phyloP scores from a whole-genome alignment of 2,329 filamentous ascomycete genomes.

The Alternaria sp. region DNA sequence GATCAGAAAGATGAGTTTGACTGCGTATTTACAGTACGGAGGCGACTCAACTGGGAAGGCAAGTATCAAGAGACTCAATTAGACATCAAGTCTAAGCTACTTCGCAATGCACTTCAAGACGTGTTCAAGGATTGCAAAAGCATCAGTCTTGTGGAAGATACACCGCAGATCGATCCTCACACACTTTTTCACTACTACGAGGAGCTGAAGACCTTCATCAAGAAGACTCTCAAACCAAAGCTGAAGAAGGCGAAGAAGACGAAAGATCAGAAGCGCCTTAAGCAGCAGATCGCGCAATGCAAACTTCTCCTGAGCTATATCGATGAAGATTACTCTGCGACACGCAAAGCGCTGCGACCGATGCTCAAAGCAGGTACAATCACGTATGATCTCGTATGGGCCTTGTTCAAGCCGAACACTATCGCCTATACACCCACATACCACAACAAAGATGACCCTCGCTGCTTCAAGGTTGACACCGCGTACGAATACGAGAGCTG shows the following conservation, averaged over 20 bases:
- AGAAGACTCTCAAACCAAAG: constrained; percentile 70
- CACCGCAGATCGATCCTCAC: constrained; percentile 67
- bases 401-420: constrained; percentile 86
- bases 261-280: constrained; percentile 66
- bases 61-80: constrained; percentile 78
- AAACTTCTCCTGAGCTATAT: constrained; percentile 79
- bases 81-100: constrained; percentile 83
- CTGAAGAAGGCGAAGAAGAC: constrained; percentile 67
- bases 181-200: constrained; percentile 72
- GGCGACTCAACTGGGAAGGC: constrained; percentile 84
- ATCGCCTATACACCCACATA: constrained; percentile 81
- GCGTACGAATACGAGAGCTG: constrained; percentile 74
- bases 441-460: constrained; percentile 76
- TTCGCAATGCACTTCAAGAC: constrained; percentile 74
- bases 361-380: constrained; percentile 84
- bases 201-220: constrained; percentile 69
- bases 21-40: constrained; percentile 79
- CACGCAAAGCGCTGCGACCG: constrained; percentile 81
- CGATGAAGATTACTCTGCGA: constrained; percentile 80
- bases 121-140: constrained; percentile 81
- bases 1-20: constrained; percentile 75
- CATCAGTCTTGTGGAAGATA: constrained; percentile 81
- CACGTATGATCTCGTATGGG: constrained; percentile 89
- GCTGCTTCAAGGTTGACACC: constrained; percentile 82
- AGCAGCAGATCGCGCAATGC: constrained; percentile 69